Percentiles rank a stretch among this genome's conserved stretches.
Evolutionary conservation across 208 protist species (phyloP).

Genomic region (Herpetomonas samuelpessoai): DNA sequence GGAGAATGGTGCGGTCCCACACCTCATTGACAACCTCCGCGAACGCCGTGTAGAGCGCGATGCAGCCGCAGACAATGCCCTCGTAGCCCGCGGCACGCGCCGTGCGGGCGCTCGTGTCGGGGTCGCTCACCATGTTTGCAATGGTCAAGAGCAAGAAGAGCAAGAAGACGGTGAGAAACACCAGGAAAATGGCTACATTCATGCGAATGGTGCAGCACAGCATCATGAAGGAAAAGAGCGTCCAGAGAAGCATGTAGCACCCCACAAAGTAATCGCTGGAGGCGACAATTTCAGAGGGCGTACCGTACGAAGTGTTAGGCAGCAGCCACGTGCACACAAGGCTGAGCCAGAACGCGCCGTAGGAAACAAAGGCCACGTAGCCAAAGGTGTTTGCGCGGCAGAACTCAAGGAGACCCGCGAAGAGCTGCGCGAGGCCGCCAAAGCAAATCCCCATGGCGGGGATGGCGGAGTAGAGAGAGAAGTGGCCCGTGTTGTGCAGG

Average conservation of each 20-base stretch:
- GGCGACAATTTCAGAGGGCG: neutral
- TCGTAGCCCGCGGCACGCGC: constrained; percentile 15
- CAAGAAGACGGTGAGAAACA: neutral
- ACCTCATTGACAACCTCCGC: constrained; percentile 25
- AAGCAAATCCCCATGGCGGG: constrained; percentile 44
- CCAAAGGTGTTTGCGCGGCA: constrained; percentile 49
- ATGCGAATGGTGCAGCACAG: neutral
- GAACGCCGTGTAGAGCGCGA: constrained; percentile 27
- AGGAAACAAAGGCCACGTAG: constrained; percentile 33
- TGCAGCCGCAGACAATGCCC: constrained; percentile 25
- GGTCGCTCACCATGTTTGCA: constrained; percentile 12
- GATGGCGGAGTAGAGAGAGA: constrained; percentile 23
- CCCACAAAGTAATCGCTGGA: constrained; percentile 9
- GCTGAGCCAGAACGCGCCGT: constrained; percentile 57
- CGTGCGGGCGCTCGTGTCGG: constrained; percentile 1
- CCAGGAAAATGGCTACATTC: neutral
- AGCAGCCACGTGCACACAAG: constrained; percentile 42
- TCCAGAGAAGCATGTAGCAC: constrained; percentile 11
- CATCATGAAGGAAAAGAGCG: neutral
- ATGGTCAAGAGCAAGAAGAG: constrained; percentile 19
- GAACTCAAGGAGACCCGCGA: constrained; percentile 57
- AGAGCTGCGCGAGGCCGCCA: constrained; percentile 47
- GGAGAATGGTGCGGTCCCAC: constrained; percentile 20
- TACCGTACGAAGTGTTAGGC: constrained; percentile 12
- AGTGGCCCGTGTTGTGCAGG: constrained; percentile 45